Evolutionary conservation across 192 early-diverging fungal genomes (phyloP).

Genomic region (Mortierella claussenii): DNA sequence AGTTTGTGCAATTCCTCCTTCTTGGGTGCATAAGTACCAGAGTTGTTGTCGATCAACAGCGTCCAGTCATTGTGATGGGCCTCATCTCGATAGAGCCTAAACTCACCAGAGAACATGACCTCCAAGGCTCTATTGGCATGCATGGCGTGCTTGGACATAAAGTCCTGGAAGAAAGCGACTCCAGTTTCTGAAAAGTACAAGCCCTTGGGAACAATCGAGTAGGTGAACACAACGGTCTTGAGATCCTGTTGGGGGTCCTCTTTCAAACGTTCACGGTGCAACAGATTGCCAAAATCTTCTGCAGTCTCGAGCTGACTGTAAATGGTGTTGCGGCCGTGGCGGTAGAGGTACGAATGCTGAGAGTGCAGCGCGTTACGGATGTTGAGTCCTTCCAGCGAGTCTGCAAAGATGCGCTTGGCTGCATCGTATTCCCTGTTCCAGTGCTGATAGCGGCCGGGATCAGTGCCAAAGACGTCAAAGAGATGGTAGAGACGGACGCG

Average conservation of each 20-base stretch:
- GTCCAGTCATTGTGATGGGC: conserved; percentile 35
- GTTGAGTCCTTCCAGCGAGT: conserved; percentile 23
- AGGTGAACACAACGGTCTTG: conserved; percentile 42
- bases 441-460: conserved; percentile 18
- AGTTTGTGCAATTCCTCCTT: conserved; percentile 34
- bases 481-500: conserved; percentile 47
- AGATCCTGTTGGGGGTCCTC: conserved; percentile 22
- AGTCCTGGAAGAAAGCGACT: conserved; percentile 47
- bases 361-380: conserved; percentile 42
- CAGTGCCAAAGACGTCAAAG: conserved; percentile 33
- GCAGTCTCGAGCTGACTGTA: conserved; percentile 18
- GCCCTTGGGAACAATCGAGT: conserved; percentile 44
- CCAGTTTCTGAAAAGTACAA: conserved; percentile 52
- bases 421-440: conserved; percentile 43
- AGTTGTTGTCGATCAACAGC: conserved; percentile 48
- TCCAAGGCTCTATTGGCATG: conserved; percentile 41
- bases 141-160: conserved; percentile 55
- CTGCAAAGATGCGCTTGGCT: conserved; percentile 45
- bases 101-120: conserved; percentile 46
- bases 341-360: conserved; percentile 49
- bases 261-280: conserved; percentile 36
- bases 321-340: conserved; percentile 20
- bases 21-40: conserved; percentile 44
- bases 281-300: conserved; percentile 16
- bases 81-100: conserved; percentile 29